Evolutionary conservation across 2,329 filamentous ascomycete species (phyloP).

Genomic region (Apiospora malaysiana): DNA sequence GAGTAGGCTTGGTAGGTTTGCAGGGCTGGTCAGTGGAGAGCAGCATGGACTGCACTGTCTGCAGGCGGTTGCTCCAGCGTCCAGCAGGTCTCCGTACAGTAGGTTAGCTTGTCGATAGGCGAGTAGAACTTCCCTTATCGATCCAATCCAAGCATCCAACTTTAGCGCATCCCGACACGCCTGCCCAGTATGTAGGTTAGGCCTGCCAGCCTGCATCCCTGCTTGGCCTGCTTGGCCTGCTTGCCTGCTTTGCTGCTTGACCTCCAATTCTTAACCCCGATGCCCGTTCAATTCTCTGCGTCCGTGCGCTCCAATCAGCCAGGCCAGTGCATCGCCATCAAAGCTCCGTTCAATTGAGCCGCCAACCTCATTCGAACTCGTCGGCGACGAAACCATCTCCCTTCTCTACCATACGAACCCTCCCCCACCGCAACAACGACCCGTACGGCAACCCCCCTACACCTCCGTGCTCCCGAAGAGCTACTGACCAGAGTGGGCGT

Average conservation of each 20-base stretch:
- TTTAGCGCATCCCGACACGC: background rate
- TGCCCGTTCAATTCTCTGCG: too few relatives aligned
- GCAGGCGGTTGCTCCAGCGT: background rate
- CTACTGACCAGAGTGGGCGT: slow-evolving; percentile 20
- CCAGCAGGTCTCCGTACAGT: background rate
- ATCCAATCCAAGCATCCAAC: slow-evolving; percentile 5
- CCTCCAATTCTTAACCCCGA: background rate
- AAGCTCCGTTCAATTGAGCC: slow-evolving; percentile 5
- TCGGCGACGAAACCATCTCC: slow-evolving; percentile 16
- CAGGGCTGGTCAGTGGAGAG: slow-evolving; percentile 6
- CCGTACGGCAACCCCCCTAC: background rate
- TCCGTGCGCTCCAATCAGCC: slow-evolving; percentile 7
- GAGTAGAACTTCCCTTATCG: slow-evolving; percentile 3
- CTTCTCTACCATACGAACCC: slow-evolving; percentile 13
- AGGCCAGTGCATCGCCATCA: background rate
- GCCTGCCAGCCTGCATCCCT: too few relatives aligned
- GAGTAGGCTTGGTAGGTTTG: too few relatives aligned
- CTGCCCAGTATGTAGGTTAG: too few relatives aligned
- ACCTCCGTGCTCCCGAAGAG: background rate
- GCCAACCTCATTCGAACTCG: background rate
- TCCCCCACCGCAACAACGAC: slow-evolving; percentile 8
- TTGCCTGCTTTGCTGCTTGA: too few relatives aligned
- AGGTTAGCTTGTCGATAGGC: background rate
- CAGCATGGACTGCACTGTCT: background rate
- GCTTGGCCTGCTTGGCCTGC: background rate